A percentile compares a stretch with the other conserved stretches of the same genome.
These are phyloP conservation scores for Achlya hypogyna DNA, from an alignment of 352 stramenopile genomes.

Conservation along the genomic window DNA sequence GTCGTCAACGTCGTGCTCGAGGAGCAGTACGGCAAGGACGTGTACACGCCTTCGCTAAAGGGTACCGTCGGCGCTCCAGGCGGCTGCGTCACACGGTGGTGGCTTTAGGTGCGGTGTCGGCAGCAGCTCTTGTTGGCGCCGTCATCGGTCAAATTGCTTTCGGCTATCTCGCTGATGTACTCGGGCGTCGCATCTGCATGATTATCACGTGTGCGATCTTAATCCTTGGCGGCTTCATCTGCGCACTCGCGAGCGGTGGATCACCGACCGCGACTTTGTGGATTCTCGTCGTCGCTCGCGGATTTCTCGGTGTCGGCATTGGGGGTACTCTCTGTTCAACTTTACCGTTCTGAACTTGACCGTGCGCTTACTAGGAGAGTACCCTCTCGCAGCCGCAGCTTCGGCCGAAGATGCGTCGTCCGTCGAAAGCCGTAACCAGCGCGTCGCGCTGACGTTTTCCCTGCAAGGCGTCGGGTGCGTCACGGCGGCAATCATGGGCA, in stretches of 20 bases:
- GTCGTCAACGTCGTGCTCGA: constrained; percentile 71
- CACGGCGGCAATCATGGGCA: constrained; percentile 47
- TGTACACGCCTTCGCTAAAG: constrained; percentile 54
- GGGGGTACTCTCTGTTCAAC: not conserved
- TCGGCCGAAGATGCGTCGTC: constrained; percentile 47
- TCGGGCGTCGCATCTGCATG: constrained; percentile 59
- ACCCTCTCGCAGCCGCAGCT: constrained; percentile 38
- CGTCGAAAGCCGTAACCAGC: constrained; percentile 34
- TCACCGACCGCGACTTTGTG: constrained; percentile 35
- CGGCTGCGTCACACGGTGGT: too few species aligned
- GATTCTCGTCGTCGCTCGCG: constrained; percentile 47
- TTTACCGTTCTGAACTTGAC: not conserved
- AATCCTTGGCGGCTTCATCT: constrained; percentile 56
- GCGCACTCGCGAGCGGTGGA: constrained; percentile 41
- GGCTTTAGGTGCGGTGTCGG: constrained; percentile 31
- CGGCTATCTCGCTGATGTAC: constrained; percentile 47
- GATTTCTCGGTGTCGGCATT: constrained; percentile 57
- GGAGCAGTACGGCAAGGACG: constrained; percentile 56
- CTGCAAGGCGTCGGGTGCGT: constrained; percentile 50
- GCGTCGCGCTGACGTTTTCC: constrained; percentile 50
- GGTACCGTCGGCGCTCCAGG: too few species aligned
- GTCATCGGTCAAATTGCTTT: constrained; percentile 54
- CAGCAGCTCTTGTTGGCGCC: constrained; percentile 42
- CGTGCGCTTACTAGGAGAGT: constrained; percentile 31
- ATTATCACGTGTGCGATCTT: constrained; percentile 53